Percentiles rank a stretch among this genome's conserved stretches.
These are phyloP conservation scores for Mucor saturninus DNA, from an alignment of 371 early-diverging fungal species.

Conservation along the genomic window DNA sequence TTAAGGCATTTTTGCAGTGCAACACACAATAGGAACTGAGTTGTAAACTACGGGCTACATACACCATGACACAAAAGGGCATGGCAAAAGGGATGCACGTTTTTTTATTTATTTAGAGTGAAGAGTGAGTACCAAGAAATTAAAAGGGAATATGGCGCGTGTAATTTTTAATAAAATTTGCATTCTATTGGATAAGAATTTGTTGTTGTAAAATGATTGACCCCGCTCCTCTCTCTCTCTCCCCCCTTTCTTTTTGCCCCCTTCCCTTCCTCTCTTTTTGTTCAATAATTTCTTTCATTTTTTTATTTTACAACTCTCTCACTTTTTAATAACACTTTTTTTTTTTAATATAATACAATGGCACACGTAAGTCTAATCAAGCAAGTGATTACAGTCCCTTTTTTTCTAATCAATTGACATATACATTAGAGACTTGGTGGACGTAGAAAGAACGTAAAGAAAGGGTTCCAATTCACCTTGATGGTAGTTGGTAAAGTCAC, in stretches of 20 bases:
- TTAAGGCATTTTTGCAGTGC: not conserved
- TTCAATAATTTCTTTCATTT: not conserved
- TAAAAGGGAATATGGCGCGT: constrained; percentile 7
- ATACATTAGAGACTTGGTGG: constrained; percentile 57
- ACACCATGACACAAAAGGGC: too few relatives aligned
- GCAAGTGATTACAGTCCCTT: not conserved
- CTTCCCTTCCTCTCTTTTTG: not conserved
- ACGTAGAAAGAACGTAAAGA: constrained; percentile 94
- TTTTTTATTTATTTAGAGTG: not conserved
- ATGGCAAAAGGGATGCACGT: too few relatives aligned
- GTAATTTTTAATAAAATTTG: not conserved
- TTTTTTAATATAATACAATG: constrained; percentile 13
- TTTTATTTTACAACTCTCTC: not conserved
- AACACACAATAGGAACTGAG: not conserved
- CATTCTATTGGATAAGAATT: not conserved
- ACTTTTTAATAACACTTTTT: constrained; percentile 8
- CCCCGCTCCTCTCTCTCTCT: not conserved
- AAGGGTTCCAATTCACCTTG: constrained; percentile 94
- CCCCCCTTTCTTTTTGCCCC: not conserved
- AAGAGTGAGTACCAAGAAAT: not conserved
- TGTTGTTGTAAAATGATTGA: not conserved
- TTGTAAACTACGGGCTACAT: not conserved
- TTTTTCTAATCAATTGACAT: too few relatives aligned
- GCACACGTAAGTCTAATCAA: constrained; percentile 14
- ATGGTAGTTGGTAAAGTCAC: constrained; percentile 88